Percentiles rank a stretch among this genome's conserved stretches.
These are phyloP conservation scores for Irpex sp. DNA, from an alignment of 1,284 basidiomycete genomes.

Conservation along the genomic window DNA sequence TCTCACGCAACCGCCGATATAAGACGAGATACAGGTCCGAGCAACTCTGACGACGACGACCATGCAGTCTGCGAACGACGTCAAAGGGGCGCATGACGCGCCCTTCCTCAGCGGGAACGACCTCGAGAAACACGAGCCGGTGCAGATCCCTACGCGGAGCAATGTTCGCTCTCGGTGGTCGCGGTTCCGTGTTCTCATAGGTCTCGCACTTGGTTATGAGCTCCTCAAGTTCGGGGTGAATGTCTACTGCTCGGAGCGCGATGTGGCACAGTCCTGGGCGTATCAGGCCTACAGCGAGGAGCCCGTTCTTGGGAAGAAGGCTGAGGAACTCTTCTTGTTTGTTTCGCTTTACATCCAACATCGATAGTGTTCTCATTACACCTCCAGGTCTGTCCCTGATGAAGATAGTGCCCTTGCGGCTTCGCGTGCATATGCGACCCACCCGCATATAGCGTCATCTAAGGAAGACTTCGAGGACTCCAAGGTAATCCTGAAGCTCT, in stretches of 20 bases:
- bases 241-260: not conserved
- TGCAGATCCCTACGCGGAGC: no score
- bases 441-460: conserved; percentile 82
- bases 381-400: conserved; percentile 62
- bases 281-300: not conserved
- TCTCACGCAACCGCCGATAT: not conserved
- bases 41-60: not conserved
- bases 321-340: conserved; percentile 34
- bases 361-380: not conserved
- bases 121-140: no score
- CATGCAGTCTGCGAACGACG: not conserved
- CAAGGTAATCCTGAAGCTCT: conserved; percentile 66
- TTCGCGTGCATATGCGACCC: conserved; percentile 68
- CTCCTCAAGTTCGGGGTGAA: no score
- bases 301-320: conserved; percentile 17
- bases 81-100: not conserved
- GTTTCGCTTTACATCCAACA: conserved; percentile 9
- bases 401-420: conserved; percentile 60
- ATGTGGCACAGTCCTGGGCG: not conserved
- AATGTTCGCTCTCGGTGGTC: no score
- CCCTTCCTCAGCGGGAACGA: no score
- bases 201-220: no score
- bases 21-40: not conserved
- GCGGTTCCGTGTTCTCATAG: no score
- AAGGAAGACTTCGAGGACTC: conserved; percentile 73